phyloP scores from a whole-genome alignment of 2,329 filamentous ascomycete species.

The Pestalotiopsis sp. region DNA sequence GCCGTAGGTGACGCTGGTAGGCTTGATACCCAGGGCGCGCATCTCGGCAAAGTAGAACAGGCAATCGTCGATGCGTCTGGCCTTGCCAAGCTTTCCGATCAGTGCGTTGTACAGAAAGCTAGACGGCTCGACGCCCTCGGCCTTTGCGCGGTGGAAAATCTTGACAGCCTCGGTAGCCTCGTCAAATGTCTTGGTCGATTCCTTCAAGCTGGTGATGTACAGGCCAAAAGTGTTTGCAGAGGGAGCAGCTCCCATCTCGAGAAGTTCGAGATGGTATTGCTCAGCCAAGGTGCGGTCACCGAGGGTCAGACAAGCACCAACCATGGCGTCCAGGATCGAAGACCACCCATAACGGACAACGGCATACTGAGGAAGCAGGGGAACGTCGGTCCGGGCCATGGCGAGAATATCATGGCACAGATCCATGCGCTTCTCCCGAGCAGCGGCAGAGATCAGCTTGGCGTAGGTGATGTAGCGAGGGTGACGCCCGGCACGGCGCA shows the following conservation, averaged over 20 bases:
- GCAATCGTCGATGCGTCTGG: slow-evolving; percentile 95
- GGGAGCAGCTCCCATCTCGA: slow-evolving; percentile 86
- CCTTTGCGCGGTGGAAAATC: slow-evolving; percentile 92
- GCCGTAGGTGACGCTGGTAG: slow-evolving; percentile 96
- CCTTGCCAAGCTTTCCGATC: slow-evolving; percentile 97
- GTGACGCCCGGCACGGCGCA: slow-evolving; percentile 87
- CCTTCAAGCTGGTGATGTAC: slow-evolving; percentile 99
- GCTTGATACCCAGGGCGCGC: slow-evolving; percentile 88
- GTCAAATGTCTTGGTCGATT: slow-evolving; percentile 95
- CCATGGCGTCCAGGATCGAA: slow-evolving; percentile 94
- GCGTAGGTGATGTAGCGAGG: slow-evolving; percentile 96
- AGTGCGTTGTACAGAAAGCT: slow-evolving; percentile 98
- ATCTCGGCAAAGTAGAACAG: slow-evolving; percentile 98
- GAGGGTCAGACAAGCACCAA: slow-evolving; percentile 83
- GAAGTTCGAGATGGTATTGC: slow-evolving; percentile 87
- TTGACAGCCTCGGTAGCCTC: slow-evolving; percentile 96
- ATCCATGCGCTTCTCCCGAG: slow-evolving; percentile 80
- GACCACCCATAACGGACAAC: slow-evolving; percentile 95
- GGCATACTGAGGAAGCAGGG: slow-evolving; percentile 79
- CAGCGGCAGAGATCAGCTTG: slow-evolving; percentile 89
- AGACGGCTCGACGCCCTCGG: slow-evolving; percentile 91
- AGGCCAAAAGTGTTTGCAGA: slow-evolving; percentile 97
- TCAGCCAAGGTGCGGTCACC: slow-evolving; percentile 80
- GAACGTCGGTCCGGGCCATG: slow-evolving; percentile 89
- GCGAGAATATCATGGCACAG: slow-evolving; percentile 83